A percentile compares a stretch with the other conserved stretches of the same genome.
Evolutionary conservation across 495 filamentous ascomycete species (phyloP).

Genomic region (Penicillium coffeae): DNA sequence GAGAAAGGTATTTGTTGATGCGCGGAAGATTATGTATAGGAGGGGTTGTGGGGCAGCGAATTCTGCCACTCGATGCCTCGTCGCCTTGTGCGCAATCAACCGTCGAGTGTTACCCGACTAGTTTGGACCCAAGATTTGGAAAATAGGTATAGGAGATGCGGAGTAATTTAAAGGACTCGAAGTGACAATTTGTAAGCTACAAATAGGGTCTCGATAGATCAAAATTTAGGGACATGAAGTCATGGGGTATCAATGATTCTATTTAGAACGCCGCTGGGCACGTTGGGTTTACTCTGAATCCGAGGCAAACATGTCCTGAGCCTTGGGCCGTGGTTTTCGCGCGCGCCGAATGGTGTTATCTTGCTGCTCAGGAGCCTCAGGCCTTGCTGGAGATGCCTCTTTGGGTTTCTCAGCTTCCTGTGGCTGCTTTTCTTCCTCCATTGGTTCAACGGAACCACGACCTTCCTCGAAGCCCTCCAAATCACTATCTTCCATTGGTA

Average conservation of each 20-base stretch:
- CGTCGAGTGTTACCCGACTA: neutral
- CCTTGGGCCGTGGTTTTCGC: constrained; percentile 65
- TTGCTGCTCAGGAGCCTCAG: constrained; percentile 16
- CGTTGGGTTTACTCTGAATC: constrained; percentile 38
- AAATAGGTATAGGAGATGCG: neutral
- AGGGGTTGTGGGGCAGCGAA: constrained; percentile 29
- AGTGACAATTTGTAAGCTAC: no score
- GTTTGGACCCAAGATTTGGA: no score
- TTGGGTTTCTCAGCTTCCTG: constrained; percentile 2
- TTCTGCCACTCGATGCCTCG: constrained; percentile 23
- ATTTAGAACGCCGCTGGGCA: constrained; percentile 21
- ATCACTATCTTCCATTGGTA: constrained; percentile 54
- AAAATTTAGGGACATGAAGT: no score
- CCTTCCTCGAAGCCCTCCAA: constrained; percentile 32
- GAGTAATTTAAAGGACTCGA: neutral
- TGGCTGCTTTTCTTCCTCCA: constrained; percentile 25
- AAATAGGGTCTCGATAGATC: no score
- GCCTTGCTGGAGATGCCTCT: constrained; percentile 8
- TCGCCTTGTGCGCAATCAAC: neutral
- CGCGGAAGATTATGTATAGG: constrained; percentile 10
- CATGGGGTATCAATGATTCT: neutral
- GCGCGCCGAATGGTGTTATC: constrained; percentile 24
- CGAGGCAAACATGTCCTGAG: constrained; percentile 91
- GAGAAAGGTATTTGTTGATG: constrained; percentile 30
- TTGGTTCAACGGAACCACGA: constrained; percentile 34